phyloP scores from a whole-genome alignment of 805 yeast genomes.

The Metschnikowia similis region DNA sequence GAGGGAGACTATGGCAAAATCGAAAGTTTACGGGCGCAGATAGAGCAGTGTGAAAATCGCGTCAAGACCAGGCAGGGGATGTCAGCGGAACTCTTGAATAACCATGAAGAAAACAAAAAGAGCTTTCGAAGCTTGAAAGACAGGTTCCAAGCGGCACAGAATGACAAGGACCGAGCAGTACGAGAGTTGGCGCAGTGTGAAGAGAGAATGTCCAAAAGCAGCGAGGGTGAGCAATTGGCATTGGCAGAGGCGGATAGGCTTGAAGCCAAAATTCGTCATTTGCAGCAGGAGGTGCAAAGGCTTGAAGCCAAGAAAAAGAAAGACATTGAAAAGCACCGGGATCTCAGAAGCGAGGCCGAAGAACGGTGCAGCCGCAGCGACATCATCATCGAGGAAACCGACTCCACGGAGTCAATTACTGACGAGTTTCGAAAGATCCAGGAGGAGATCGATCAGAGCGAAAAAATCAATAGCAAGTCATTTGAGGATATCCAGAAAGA shows the following conservation, averaged over 20 bases:
- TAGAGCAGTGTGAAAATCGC: conserved; percentile 25
- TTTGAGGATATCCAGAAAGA: conserved; percentile 52
- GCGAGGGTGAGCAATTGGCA: conserved; percentile 17
- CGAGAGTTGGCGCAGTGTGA: conserved; percentile 18
- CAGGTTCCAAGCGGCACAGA: conserved; percentile 5
- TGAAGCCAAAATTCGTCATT: conserved; percentile 23
- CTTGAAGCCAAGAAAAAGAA: conserved; percentile 10
- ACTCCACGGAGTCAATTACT: conserved; percentile 46
- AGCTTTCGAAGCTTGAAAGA: conserved; percentile 2
- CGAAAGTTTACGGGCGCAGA: conserved; percentile 33
- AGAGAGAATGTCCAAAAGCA: conserved; percentile 5
- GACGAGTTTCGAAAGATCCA: conserved; percentile 46
- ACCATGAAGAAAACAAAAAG: conserved; percentile 6
- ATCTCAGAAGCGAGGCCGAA: conserved; percentile 25
- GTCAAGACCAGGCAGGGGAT: conserved; percentile 26
- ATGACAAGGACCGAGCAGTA: not conserved
- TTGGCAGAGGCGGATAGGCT: conserved; percentile 14
- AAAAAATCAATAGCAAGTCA: conserved; percentile 49
- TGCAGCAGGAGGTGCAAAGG: conserved; percentile 12
- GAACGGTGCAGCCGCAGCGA: conserved; percentile 46
- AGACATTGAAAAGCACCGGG: conserved; percentile 14
- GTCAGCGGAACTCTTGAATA: conserved; percentile 19
- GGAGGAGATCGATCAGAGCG: conserved; percentile 47
- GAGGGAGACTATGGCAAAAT: conserved; percentile 42
- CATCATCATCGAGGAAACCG: conserved; percentile 36